Percentiles rank a stretch among this genome's conserved stretches.
phyloP scores from a whole-genome alignment of 306 rosid species.

The Parietaria judaica region DNA sequence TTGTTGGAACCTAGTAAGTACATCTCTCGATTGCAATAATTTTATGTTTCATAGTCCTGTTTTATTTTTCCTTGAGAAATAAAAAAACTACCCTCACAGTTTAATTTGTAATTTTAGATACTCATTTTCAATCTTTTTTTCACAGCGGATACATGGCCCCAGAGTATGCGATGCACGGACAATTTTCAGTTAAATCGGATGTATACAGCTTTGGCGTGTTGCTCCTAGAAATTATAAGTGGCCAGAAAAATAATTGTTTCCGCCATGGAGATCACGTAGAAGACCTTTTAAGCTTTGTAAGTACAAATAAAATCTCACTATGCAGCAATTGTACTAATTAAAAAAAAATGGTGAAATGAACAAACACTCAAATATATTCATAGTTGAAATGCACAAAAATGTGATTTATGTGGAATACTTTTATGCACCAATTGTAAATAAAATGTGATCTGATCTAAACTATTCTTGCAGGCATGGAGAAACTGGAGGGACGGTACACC shows the following conservation, averaged over 20 bases:
- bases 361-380: no score
- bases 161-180: not conserved
- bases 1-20: constrained; percentile 47
- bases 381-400: no score
- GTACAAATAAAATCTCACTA: not conserved
- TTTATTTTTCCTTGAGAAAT: no score
- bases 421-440: no score
- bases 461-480: constrained; percentile 37
- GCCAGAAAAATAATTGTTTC: not conserved
- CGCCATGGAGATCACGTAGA: not conserved
- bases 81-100: no score
- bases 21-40: not conserved
- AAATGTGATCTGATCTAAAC: not conserved
- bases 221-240: not conserved
- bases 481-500: constrained; percentile 36
- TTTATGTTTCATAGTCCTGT: not conserved
- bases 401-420: no score
- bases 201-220: constrained; percentile 1
- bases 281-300: constrained; percentile 2
- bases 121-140: not conserved
- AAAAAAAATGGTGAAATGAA: no score
- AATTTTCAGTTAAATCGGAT: not conserved
- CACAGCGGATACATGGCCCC: constrained; percentile 4
- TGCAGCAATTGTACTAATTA: not conserved
- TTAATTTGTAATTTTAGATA: not conserved